phyloP scores from a whole-genome alignment of 2,329 filamentous ascomycete species.

The Trichoderma endophyticum region DNA sequence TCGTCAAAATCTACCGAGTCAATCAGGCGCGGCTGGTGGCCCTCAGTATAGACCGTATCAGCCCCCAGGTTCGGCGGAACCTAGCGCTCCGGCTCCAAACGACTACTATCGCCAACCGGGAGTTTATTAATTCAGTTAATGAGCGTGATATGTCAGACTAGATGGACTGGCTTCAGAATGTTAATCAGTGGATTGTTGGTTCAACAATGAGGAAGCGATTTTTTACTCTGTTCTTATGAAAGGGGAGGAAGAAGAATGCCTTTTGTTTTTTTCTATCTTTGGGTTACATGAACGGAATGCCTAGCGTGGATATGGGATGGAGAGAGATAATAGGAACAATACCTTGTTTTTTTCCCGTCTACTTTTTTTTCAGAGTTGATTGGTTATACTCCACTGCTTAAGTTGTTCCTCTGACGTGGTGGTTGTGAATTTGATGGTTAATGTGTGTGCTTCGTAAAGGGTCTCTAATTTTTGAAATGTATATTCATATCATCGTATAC shows the following conservation, averaged over 20 bases:
- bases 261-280: background rate
- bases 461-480: background rate
- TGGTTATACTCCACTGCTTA: background rate
- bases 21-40: constrained; percentile 28
- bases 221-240: background rate
- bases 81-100: constrained; percentile 49
- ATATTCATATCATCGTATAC: background rate
- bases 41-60: constrained; percentile 61
- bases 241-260: background rate
- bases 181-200: background rate
- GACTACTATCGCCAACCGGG: constrained; percentile 55
- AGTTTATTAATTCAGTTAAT: constrained; percentile 28
- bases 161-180: background rate
- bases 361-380: background rate
- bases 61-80: constrained; percentile 41
- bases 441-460: background rate
- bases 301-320: constrained; percentile 8
- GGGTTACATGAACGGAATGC: constrained; percentile 3
- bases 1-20: constrained; percentile 49
- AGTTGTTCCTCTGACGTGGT: background rate
- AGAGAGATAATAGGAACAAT: background rate
- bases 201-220: background rate
- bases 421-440: background rate
- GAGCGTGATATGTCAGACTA: background rate
- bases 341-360: background rate